Evolutionary conservation across 257 asterid species (phyloP).

Genomic region (Dorcoceras hygrometricum): DNA sequence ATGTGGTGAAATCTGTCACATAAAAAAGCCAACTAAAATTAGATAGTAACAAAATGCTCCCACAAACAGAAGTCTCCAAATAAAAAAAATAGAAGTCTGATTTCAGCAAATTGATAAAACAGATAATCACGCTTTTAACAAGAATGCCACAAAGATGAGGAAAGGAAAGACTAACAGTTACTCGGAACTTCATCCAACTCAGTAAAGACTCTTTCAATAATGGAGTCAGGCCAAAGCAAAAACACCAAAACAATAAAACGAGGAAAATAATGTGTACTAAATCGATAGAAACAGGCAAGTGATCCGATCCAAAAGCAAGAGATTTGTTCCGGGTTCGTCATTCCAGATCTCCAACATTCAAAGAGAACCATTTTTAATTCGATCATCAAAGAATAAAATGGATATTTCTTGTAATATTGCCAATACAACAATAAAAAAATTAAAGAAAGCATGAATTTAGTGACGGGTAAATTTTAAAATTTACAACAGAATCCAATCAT

Average conservation of each 20-base stretch:
- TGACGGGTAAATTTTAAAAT: background rate
- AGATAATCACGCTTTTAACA: background rate
- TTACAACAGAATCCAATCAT: too few species aligned
- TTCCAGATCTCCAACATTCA: background rate
- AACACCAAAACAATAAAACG: background rate
- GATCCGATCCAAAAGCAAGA: background rate
- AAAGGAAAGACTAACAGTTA: background rate
- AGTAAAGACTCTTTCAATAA: background rate
- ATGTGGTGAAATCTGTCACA: background rate
- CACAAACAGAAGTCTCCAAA: background rate
- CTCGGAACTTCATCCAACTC: background rate
- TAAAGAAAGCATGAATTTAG: background rate
- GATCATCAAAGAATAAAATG: background rate
- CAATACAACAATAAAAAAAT: background rate
- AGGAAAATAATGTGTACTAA: background rate
- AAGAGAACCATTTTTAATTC: background rate
- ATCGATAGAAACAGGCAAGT: background rate
- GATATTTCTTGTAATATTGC: background rate
- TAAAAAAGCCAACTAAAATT: background rate
- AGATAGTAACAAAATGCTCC: background rate
- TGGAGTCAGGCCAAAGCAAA: background rate
- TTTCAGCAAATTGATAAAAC: background rate
- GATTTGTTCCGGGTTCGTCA: background rate
- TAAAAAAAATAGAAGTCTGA: background rate
- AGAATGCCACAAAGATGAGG: background rate